A percentile compares a stretch with the other conserved stretches of the same genome.
Conservation (phyloP, 148 eudicot species). For the Pouteria glomerata region DNA sequence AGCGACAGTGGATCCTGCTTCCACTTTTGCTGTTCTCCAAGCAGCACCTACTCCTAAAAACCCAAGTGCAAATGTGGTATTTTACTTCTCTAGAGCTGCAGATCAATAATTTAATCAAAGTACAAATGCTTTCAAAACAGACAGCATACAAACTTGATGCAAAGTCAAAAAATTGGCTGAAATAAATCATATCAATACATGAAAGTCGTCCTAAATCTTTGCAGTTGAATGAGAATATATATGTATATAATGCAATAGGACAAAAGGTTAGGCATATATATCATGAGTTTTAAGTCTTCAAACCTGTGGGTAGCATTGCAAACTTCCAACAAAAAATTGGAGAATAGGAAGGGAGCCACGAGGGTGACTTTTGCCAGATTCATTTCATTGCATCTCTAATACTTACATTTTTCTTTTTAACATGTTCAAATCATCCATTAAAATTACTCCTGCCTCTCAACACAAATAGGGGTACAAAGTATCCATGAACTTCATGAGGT, state of each 20-base stretch:
- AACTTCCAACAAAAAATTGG: neutral
- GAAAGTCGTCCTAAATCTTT: neutral
- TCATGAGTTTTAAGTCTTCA: neutral
- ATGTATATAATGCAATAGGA: neutral
- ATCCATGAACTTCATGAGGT: neutral
- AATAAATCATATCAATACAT: neutral
- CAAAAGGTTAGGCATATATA: neutral
- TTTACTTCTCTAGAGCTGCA: neutral
- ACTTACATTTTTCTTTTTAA: neutral
- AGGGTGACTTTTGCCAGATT: neutral
- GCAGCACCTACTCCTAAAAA: conserved; percentile 86
- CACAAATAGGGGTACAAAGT: neutral
- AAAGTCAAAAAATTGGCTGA: neutral
- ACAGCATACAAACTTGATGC: neutral
- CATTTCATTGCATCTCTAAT: neutral
- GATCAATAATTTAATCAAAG: neutral
- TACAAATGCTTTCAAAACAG: neutral
- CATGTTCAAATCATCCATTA: neutral
- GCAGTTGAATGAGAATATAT: neutral
- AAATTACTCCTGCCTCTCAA: neutral
- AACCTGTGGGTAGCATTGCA: neutral
- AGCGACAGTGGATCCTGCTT: conserved; percentile 79
- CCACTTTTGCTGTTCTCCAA: conserved; percentile 72
- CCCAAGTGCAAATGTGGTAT: neutral
- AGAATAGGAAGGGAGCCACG: neutral